A percentile compares a stretch with the other conserved stretches of the same genome.
phyloP scores from a whole-genome alignment of 768 basidiomycete species.

The Tricholoma bakamatsutake region DNA sequence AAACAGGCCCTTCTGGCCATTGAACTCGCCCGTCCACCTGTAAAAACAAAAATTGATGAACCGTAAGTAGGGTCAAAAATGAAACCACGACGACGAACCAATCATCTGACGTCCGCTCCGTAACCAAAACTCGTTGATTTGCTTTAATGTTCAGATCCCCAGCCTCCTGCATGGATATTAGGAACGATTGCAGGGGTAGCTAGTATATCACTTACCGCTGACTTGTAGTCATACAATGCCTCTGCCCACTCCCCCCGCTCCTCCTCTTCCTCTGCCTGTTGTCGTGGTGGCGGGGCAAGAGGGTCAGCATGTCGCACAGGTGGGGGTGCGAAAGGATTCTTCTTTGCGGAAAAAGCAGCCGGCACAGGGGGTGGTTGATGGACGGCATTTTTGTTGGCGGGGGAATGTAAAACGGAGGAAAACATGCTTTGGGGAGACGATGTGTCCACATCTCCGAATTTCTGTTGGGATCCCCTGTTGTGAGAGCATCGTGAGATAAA shows the following conservation, averaged over 20 bases:
- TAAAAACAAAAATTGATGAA: neutral
- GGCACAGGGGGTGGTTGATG: constrained; percentile 25
- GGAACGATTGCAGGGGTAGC: neutral
- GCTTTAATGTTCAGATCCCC: constrained; percentile 59
- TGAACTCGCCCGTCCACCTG: constrained; percentile 66
- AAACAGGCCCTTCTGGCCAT: constrained; percentile 55
- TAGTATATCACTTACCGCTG: constrained; percentile 36
- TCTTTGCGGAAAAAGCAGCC: constrained; percentile 35
- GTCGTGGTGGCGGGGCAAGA: constrained; percentile 23
- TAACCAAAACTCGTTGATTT: constrained; percentile 54
- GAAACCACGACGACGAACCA: constrained; percentile 43
- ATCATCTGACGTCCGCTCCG: constrained; percentile 65
- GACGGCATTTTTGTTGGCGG: constrained; percentile 31
- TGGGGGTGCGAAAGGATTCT: constrained; percentile 25
- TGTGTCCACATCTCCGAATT: constrained; percentile 56
- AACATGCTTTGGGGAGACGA: constrained; percentile 43
- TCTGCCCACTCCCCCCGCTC: constrained; percentile 68
- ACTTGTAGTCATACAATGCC: constrained; percentile 68
- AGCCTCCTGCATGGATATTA: constrained; percentile 42
- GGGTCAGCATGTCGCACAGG: constrained; percentile 14
- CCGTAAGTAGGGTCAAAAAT: neutral
- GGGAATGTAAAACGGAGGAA: constrained; percentile 39
- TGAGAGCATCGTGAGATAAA: neutral
- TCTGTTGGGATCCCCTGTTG: constrained; percentile 26
- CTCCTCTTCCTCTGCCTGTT: constrained; percentile 29